These are phyloP conservation scores for Sporopachydermia lactativora DNA, from an alignment of 805 yeast genomes.

Conservation along the genomic window DNA sequence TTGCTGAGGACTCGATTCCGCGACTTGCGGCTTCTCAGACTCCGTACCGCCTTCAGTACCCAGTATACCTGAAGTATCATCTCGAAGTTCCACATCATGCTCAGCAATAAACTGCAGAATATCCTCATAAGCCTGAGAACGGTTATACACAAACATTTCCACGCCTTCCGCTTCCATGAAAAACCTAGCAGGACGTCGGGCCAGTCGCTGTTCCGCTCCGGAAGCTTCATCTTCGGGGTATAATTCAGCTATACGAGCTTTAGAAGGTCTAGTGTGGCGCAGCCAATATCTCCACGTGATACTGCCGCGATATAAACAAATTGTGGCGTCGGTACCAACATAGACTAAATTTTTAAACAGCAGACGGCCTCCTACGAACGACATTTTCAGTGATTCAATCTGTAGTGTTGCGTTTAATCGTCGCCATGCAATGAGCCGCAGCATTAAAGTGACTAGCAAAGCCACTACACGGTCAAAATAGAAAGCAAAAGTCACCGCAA, in stretches of 20 bases:
- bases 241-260: conserved; percentile 16
- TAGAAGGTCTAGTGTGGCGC: conserved; percentile 26
- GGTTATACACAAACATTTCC: conserved; percentile 73
- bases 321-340: conserved; percentile 58
- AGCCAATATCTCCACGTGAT: conserved; percentile 93
- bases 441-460: conserved; percentile 31
- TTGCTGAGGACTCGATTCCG: conserved; percentile 12
- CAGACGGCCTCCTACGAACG: conserved; percentile 72
- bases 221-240: conserved; percentile 11
- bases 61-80: background rate
- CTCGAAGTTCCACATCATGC: conserved; percentile 14
- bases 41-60: conserved; percentile 5
- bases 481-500: conserved; percentile 53
- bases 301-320: conserved; percentile 56
- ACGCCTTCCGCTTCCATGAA: conserved; percentile 54
- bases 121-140: conserved; percentile 62
- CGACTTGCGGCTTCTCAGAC: conserved; percentile 14
- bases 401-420: conserved; percentile 41
- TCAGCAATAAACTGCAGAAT: no score
- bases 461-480: conserved; percentile 68
- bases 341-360: conserved; percentile 64
- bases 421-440: conserved; percentile 52
- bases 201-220: conserved; percentile 22
- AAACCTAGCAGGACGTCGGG: conserved; percentile 40
- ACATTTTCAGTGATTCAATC: conserved; percentile 60